Evolutionary conservation across 169 alveolate genomes (phyloP).

Genomic region (Cryptosporidium ubiquitum): DNA sequence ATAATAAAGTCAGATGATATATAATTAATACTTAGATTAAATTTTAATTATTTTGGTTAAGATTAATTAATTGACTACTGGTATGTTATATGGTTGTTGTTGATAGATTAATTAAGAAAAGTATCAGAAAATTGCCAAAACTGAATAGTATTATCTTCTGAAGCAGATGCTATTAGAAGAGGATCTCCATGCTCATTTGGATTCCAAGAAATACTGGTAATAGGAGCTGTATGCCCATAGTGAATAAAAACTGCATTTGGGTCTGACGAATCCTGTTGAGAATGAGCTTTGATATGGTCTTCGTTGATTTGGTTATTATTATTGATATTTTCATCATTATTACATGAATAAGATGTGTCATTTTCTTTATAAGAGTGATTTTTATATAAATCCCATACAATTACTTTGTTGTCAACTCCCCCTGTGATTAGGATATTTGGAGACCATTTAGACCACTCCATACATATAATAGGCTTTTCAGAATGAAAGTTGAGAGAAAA

Average conservation of each 20-base stretch:
- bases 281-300: slow-evolving; percentile 75
- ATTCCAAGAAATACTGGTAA: slow-evolving; percentile 85
- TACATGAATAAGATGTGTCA: not conserved
- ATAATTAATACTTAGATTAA: slow-evolving; percentile 4
- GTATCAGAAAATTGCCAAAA: slow-evolving; percentile 80
- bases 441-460: slow-evolving; percentile 79
- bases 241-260: slow-evolving; percentile 79
- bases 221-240: slow-evolving; percentile 85
- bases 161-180: slow-evolving; percentile 81
- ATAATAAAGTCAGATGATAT: not conserved
- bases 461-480: slow-evolving; percentile 77
- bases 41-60: not conserved
- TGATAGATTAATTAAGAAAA: slow-evolving; percentile 1
- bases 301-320: slow-evolving; percentile 18
- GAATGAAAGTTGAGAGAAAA: slow-evolving; percentile 80
- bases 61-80: not conserved
- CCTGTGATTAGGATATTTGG: slow-evolving; percentile 82
- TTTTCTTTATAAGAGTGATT: slow-evolving; percentile 32
- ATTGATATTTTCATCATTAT: not conserved
- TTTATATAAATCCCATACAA: slow-evolving; percentile 84
- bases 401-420: slow-evolving; percentile 84
- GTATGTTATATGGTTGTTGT: too few species aligned
- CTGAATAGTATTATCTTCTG: slow-evolving; percentile 86
- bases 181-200: slow-evolving; percentile 78
- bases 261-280: slow-evolving; percentile 77